Percentiles rank a stretch among this genome's conserved stretches.
phyloP scores from a whole-genome alignment of 768 basidiomycete genomes.

The Pisolithus orientalis region DNA sequence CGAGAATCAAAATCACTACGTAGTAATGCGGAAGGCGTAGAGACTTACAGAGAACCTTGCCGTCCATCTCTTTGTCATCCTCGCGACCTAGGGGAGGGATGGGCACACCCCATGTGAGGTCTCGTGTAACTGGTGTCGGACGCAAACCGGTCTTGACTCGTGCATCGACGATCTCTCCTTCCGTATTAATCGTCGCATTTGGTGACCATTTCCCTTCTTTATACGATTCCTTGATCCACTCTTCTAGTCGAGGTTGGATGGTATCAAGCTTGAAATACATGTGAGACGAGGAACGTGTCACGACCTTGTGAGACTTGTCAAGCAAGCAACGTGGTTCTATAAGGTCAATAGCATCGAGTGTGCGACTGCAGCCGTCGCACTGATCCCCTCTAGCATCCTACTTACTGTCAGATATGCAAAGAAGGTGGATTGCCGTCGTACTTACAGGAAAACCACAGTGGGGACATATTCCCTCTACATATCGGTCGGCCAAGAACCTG shows the following conservation, averaged over 20 bases:
- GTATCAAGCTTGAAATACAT: conserved; percentile 87
- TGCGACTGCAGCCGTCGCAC: conserved; percentile 90
- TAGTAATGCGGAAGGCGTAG: background rate
- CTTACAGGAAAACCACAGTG: conserved; percentile 81
- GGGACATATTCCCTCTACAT: conserved; percentile 97
- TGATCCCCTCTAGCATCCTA: conserved; percentile 98
- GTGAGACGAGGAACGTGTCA: conserved; percentile 74
- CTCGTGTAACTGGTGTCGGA: conserved; percentile 88
- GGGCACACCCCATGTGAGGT: conserved; percentile 93
- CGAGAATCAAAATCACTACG: conserved; percentile 1
- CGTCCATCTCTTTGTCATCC: conserved; percentile 79
- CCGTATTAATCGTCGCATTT: conserved; percentile 84
- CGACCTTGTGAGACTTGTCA: conserved; percentile 71
- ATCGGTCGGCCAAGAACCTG: conserved; percentile 94
- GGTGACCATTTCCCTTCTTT: conserved; percentile 86
- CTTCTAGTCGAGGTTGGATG: conserved; percentile 76
- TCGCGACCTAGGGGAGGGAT: conserved; percentile 71
- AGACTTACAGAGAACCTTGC: conserved; percentile 92
- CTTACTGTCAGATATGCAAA: background rate
- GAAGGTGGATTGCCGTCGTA: background rate
- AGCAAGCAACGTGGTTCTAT: conserved; percentile 93
- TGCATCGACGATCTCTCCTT: conserved; percentile 86
- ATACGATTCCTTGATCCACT: conserved; percentile 80
- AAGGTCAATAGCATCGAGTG: conserved; percentile 89
- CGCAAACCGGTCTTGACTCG: conserved; percentile 79